Percentiles rank a stretch among this genome's conserved stretches.
These are phyloP conservation scores for Lithospermum erythrorhizon DNA, from an alignment of 257 asterid species.

Conservation along the genomic window DNA sequence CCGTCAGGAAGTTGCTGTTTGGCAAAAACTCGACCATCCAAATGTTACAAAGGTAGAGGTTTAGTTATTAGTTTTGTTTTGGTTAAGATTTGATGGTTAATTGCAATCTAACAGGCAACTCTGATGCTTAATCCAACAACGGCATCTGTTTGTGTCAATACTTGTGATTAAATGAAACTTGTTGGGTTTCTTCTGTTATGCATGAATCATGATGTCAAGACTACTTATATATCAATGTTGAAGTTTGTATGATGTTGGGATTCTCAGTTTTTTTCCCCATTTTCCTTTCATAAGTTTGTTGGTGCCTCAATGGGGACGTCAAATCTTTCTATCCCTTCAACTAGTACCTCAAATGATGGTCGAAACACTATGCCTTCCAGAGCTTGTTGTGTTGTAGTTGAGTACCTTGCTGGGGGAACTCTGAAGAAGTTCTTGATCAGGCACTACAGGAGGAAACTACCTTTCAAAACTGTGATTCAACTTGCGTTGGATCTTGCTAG, in stretches of 20 bases:
- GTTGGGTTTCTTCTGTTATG: not conserved
- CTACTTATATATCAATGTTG: too few relatives aligned
- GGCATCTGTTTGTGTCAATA: not conserved
- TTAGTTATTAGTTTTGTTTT: not conserved
- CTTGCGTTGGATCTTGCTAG: constrained; percentile 53
- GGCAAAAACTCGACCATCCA: constrained; percentile 70
- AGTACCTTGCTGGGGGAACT: constrained; percentile 45
- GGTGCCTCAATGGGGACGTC: constrained; percentile 60
- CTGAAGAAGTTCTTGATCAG: constrained; percentile 36
- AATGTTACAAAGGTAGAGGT: constrained; percentile 45
- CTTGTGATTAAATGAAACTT: not conserved
- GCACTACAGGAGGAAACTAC: constrained; percentile 31
- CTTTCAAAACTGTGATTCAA: constrained; percentile 39
- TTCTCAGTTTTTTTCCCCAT: not conserved
- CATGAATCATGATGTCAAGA: too few relatives aligned
- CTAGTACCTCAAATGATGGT: constrained; percentile 18
- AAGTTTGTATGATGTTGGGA: not conserved
- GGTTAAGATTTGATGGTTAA: not conserved
- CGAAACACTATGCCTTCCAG: constrained; percentile 34
- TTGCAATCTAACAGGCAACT: not conserved
- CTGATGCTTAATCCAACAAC: not conserved
- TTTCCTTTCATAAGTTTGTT: constrained; percentile 25
- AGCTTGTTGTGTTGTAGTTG: constrained; percentile 62
- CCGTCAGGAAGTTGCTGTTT: constrained; percentile 54
- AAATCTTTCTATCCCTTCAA: constrained; percentile 37